Evolutionary conservation across 73 alveolate species (phyloP).

Genomic region (Uronychia binucleata): DNA sequence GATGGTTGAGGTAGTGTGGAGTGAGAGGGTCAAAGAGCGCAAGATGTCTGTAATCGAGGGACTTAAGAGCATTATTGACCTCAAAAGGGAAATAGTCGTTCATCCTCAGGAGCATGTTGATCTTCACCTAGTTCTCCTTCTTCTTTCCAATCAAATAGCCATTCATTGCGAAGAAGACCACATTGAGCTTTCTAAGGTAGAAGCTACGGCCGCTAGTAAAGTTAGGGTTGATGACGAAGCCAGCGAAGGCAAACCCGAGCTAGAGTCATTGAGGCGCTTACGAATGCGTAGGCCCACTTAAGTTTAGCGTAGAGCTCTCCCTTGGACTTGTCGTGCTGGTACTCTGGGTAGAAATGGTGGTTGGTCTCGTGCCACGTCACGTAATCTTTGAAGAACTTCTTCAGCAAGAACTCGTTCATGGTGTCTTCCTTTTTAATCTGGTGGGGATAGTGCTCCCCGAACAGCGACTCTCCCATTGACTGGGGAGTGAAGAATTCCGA

Average conservation of each 20-base stretch:
- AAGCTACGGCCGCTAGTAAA: conserved; percentile 40
- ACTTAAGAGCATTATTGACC: conserved; percentile 47
- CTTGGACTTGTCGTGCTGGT: conserved; percentile 17
- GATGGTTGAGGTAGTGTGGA: no score
- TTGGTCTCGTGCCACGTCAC: conserved; percentile 58
- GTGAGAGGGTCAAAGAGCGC: conserved; percentile 62
- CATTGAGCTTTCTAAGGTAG: conserved; percentile 55
- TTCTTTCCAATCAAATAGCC: conserved; percentile 53
- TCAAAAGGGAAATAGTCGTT: conserved; percentile 65
- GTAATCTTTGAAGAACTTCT: conserved; percentile 32
- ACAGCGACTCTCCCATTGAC: conserved; percentile 49
- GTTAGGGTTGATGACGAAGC: conserved; percentile 62
- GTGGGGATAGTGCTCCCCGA: conserved; percentile 35
- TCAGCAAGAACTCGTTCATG: conserved; percentile 28
- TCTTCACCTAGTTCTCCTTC: conserved; percentile 4
- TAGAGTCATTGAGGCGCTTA: background rate
- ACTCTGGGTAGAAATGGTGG: conserved; percentile 32
- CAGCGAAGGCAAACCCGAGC: conserved; percentile 49
- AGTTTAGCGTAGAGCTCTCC: background rate
- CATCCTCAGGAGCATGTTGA: conserved; percentile 46
- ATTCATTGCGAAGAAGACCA: background rate
- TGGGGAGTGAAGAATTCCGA: no score
- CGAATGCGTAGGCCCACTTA: conserved; percentile 23
- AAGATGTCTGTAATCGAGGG: conserved; percentile 53
- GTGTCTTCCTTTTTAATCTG: conserved; percentile 12